A percentile compares a stretch with the other conserved stretches of the same genome.
Evolutionary conservation across 23 red algal genomes (phyloP).

Genomic region (Pyropia haitanensis): DNA sequence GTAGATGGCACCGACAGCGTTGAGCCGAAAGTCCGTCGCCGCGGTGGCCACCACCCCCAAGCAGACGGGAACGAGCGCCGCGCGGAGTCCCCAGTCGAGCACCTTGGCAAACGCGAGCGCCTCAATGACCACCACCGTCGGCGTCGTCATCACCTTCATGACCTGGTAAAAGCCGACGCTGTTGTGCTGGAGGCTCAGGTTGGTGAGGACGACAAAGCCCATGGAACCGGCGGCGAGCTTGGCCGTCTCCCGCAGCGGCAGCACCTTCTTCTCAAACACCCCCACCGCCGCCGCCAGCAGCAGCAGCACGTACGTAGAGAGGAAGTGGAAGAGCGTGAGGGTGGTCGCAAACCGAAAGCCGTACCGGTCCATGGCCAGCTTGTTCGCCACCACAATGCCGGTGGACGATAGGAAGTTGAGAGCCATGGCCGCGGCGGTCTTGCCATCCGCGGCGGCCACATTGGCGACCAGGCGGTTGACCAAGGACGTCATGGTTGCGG

Average conservation of each 20-base stretch:
- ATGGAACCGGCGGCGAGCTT: slow-evolving; percentile 80
- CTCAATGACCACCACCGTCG: slow-evolving; percentile 86
- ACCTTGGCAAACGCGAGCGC: slow-evolving; percentile 77
- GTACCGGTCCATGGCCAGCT: slow-evolving; percentile 70
- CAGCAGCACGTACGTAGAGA: slow-evolving; percentile 59
- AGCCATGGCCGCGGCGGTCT: slow-evolving; percentile 40
- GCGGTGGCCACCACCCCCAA: slow-evolving; percentile 82
- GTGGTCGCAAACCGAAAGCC: slow-evolving; percentile 73
- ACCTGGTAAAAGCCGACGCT: slow-evolving; percentile 96
- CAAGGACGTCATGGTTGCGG: no score
- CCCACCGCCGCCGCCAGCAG: slow-evolving; percentile 28
- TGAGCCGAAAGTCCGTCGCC: slow-evolving; percentile 82
- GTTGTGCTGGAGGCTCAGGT: slow-evolving; percentile 90
- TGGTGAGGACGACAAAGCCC: slow-evolving; percentile 95
- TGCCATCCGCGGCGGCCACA: slow-evolving; percentile 3
- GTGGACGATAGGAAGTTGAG: slow-evolving; percentile 85
- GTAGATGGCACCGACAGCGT: slow-evolving; percentile 58
- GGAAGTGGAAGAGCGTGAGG: slow-evolving; percentile 76
- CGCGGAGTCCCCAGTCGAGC: slow-evolving; percentile 51
- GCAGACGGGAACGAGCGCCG: slow-evolving; percentile 80
- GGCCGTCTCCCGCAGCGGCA: slow-evolving; percentile 51
- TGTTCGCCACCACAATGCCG: slow-evolving; percentile 79
- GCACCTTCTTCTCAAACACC: slow-evolving; percentile 68
- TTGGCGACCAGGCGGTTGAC: background rate
- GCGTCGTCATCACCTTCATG: slow-evolving; percentile 97